phyloP scores from a whole-genome alignment of 2,329 filamentous ascomycete species.

The Chlorencoelia australis region DNA sequence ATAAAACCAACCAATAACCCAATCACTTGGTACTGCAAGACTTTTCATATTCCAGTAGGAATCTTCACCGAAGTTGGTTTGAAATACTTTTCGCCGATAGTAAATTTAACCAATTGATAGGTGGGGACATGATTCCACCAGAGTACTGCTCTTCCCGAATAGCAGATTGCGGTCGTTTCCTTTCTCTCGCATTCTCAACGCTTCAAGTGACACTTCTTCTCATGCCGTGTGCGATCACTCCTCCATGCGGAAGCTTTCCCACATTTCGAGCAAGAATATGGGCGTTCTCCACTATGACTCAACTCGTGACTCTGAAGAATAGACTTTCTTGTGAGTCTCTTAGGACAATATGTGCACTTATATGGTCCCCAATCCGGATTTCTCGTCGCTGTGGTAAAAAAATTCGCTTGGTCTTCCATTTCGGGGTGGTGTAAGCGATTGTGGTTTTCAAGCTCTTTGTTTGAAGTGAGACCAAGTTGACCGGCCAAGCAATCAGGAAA shows the following conservation, averaged over 20 bases:
- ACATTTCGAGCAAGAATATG: constrained; percentile 8
- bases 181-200: no score
- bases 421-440: constrained; percentile 8
- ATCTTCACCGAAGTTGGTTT: no score
- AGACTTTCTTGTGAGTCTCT: constrained; percentile 9
- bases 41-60: no score
- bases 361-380: not conserved
- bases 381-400: constrained; percentile 4
- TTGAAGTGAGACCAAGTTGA: constrained; percentile 26
- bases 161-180: no score
- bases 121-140: no score
- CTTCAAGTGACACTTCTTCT: no score
- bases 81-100: no score
- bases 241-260: constrained; percentile 9
- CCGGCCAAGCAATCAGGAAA: constrained; percentile 23
- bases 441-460: constrained; percentile 27
- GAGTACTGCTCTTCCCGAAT: no score
- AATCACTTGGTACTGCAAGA: no score
- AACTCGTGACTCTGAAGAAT: constrained; percentile 5
- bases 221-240: constrained; percentile 10
- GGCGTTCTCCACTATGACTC: constrained; percentile 6
- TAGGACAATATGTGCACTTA: constrained; percentile 7
- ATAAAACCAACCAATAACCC: no score
- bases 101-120: no score
- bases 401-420: constrained; percentile 1